These are phyloP conservation scores for Henckelia pumila DNA, from an alignment of 257 asterid species.

Conservation along the genomic window DNA sequence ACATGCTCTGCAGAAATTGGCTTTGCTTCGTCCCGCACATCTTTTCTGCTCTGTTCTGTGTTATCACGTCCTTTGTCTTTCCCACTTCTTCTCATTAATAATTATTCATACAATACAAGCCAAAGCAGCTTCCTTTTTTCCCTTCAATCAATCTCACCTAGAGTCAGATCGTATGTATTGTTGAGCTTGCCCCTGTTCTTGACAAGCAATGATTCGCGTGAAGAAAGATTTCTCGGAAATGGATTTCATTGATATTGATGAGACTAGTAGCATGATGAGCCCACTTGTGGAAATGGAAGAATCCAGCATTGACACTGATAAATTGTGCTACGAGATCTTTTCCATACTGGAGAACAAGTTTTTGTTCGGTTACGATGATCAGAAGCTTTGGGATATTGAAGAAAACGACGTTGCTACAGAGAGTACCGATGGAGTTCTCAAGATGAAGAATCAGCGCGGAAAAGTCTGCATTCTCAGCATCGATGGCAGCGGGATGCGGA, in stretches of 20 bases:
- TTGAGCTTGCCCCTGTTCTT: background rate
- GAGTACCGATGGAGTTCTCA: constrained; percentile 35
- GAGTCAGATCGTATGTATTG: no score
- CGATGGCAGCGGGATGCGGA: constrained; percentile 93
- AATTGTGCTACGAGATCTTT: constrained; percentile 90
- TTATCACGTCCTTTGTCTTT: constrained; percentile 31
- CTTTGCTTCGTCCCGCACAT: background rate
- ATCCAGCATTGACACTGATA: constrained; percentile 80
- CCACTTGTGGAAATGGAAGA: constrained; percentile 51
- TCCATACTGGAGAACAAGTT: constrained; percentile 90
- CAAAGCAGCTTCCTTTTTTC: no score
- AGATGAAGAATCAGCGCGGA: constrained; percentile 68
- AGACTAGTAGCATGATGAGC: constrained; percentile 6
- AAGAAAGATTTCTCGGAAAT: constrained; percentile 29
- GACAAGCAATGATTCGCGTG: constrained; percentile 11
- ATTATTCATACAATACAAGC: no score
- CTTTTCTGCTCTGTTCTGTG: constrained; percentile 1
- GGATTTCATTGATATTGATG: constrained; percentile 48
- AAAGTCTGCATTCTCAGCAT: constrained; percentile 73
- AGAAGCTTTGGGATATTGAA: constrained; percentile 66
- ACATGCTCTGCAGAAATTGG: background rate
- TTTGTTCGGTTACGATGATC: constrained; percentile 84
- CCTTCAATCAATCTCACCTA: background rate
- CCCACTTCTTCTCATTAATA: constrained; percentile 6
- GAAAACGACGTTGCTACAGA: constrained; percentile 24